A percentile compares a stretch with the other conserved stretches of the same genome.
phyloP scores from a whole-genome alignment of 495 filamentous ascomycete species.

The Hyaloscypha bicolor region DNA sequence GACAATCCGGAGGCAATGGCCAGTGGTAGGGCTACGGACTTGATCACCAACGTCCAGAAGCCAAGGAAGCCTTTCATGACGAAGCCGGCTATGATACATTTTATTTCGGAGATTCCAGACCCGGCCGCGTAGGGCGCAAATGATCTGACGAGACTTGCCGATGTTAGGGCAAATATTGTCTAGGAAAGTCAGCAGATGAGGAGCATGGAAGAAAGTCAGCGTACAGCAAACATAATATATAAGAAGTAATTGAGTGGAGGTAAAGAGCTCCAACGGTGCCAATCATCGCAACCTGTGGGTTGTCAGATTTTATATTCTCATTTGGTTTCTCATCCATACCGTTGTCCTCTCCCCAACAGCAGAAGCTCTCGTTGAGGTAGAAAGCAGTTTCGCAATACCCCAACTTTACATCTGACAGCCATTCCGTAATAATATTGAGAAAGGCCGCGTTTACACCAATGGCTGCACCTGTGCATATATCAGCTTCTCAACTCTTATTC shows the following conservation, averaged over 20 bases:
- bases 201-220: conserved; percentile 24
- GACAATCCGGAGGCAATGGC: conserved; percentile 95
- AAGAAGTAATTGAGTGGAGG: conserved; percentile 81
- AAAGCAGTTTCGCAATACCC: conserved; percentile 94
- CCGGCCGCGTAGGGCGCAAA: conserved; percentile 97
- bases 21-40: conserved; percentile 87
- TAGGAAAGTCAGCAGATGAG: conserved; percentile 4
- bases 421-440: conserved; percentile 95
- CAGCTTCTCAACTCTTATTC: conserved; percentile 9
- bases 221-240: conserved; percentile 87
- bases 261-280: conserved; percentile 85
- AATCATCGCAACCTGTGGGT: conserved; percentile 78
- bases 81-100: conserved; percentile 99
- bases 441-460: conserved; percentile 94
- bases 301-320: conserved; percentile 33
- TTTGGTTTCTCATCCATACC: conserved; percentile 46
- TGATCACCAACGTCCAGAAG: conserved; percentile 90
- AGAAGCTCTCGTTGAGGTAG: conserved; percentile 97
- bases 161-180: conserved; percentile 76
- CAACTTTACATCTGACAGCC: conserved; percentile 93
- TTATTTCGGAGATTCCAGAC: conserved; percentile 98
- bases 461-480: conserved; percentile 58
- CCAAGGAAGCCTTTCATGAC: conserved; percentile 99
- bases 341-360: conserved; percentile 95
- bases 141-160: conserved; percentile 84